Base-by-base conservation (phyloP, 495 filamentous ascomycete species). In the Parachaetomium inaequale region DNA sequence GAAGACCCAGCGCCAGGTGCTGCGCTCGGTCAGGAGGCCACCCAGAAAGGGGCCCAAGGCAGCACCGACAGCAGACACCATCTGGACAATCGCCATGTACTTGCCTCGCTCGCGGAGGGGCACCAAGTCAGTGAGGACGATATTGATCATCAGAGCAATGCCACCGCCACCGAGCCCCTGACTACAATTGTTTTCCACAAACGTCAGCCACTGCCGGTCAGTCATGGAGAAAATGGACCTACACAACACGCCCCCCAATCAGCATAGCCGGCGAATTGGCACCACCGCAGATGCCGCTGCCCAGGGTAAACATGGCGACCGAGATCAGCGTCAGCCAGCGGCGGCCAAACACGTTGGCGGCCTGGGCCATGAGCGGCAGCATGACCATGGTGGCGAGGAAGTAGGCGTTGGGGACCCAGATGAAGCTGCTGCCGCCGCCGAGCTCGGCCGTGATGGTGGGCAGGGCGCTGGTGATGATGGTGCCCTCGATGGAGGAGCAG, bases 1-100 rank as follows among this genome's bases (percentile, higher is more conserved):
- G 4, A 53, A 53, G 17, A 53, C 19, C 50, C 50, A 53, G 4
- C 50, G 50, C 50, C 50, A 53, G n/a, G 25, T 51, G 47, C 50
- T 53, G 0, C 31, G 50, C 17, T 53, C 29, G 28, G 29, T 36
- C 17, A 53, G 11, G 3, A 53, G 29, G 28, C 50, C 31, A 23
- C 29, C 29, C 2, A 21, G 31, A n/a, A 53, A 34, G n/a, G 50
- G 50, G 7, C 50, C 50, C 28, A 53, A 14, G 2, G 50, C 50
- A 21, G 50, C 50, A 15, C 29, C 50, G 7, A 53, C 29, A 10
- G 17, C 50, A 3, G 50, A 19, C 0, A 7, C 15, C 50, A 21
- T 21, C 17, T 34, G 17, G 15, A 53, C 19, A 21, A 32, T 34
- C 3, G 17, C 50, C 15, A 53, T 19, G n/a, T 36, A 53, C 17